A percentile compares a stretch with the other conserved stretches of the same genome.
Conservation (phyloP, 176 grass and related monocot genomes). For the Pontederia crassipes region DNA sequence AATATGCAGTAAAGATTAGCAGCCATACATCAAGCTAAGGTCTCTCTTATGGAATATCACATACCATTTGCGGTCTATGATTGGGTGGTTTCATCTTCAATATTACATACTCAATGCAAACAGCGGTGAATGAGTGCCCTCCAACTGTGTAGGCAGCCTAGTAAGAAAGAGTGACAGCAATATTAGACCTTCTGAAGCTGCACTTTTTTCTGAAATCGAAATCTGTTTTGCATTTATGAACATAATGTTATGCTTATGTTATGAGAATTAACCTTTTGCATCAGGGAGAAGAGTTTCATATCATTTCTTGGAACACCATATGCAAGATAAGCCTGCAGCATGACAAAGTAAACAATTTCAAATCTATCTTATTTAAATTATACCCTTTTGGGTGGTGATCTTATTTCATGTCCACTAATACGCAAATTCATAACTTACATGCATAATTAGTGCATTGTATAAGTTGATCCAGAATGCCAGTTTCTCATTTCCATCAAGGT, state of each 20-base stretch:
- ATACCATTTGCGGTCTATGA: slow-evolving; percentile 87
- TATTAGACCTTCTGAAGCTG: background rate
- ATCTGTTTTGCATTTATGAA: no score
- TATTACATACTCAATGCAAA: slow-evolving; percentile 76
- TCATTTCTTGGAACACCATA: slow-evolving; percentile 84
- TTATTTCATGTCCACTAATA: background rate
- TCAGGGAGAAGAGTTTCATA: slow-evolving; percentile 78
- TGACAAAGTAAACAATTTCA: background rate
- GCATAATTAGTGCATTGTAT: slow-evolving; percentile 94
- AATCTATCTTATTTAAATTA: no score
- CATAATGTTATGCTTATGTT: background rate
- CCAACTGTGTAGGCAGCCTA: slow-evolving; percentile 86
- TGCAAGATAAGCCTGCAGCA: slow-evolving; percentile 78
- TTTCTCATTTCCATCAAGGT: slow-evolving; percentile 50
- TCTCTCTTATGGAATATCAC: background rate
- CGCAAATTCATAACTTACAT: slow-evolving; percentile 33
- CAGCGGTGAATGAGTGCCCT: slow-evolving; percentile 76
- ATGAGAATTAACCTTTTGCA: slow-evolving; percentile 69
- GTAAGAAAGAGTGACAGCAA: background rate
- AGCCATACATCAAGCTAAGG: background rate
- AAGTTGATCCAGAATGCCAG: slow-evolving; percentile 97
- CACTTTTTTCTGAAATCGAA: no score
- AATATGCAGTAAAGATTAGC: background rate
- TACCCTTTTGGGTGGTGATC: no score
- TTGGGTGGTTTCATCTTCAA: slow-evolving; percentile 82